phyloP scores from a whole-genome alignment of 176 grass and related monocot genomes.

The Oryza rufipogon region DNA sequence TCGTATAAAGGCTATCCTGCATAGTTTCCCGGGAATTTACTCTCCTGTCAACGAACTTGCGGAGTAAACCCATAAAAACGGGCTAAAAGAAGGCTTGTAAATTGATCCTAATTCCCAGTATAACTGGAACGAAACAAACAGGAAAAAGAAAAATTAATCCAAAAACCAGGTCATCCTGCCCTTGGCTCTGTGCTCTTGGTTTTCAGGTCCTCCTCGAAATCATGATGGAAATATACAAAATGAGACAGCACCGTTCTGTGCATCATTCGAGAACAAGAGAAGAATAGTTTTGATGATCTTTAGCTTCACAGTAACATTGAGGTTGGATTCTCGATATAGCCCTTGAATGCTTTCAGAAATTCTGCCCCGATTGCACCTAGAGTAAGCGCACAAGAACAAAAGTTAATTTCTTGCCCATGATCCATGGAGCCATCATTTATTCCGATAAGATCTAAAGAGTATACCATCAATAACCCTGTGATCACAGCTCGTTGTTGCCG shows the following conservation, averaged over 20 bases:
- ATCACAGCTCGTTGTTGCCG: conserved; percentile 90
- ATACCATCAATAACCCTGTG: conserved; percentile 97
- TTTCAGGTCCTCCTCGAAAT: conserved; percentile 20
- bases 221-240: conserved; percentile 28
- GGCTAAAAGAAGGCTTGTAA: neutral
- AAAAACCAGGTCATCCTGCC: conserved; percentile 28
- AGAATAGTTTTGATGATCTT: conserved; percentile 29
- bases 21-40: neutral
- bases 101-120: conserved; percentile 4
- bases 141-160: neutral
- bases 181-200: conserved; percentile 25
- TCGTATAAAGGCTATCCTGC: neutral
- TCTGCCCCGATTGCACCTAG: conserved; percentile 90
- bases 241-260: neutral
- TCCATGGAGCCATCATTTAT: neutral
- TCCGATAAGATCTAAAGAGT: neutral
- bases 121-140: neutral
- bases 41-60: neutral
- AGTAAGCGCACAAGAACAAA: neutral
- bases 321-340: conserved; percentile 88
- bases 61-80: neutral
- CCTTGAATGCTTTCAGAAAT: conserved; percentile 90
- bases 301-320: conserved; percentile 74
- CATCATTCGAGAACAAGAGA: conserved; percentile 42
- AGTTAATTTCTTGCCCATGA: neutral